Evolutionary conservation across 331 rosid species (phyloP), one percentile per base, ranked within the genome.

Genomic region (Acacia pycnantha): DNA sequence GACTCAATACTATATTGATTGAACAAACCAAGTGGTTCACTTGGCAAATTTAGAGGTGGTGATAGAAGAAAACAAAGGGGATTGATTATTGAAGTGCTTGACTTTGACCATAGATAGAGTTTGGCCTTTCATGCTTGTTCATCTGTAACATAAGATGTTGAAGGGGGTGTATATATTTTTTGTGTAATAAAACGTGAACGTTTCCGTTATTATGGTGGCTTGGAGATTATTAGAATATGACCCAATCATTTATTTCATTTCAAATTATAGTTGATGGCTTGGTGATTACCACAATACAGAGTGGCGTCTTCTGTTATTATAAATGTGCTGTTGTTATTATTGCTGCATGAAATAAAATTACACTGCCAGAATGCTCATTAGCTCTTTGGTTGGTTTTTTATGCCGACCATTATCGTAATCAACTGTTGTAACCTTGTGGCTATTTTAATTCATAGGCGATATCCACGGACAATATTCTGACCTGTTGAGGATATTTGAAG

Each of bases 391-490:
- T 10, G 14, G 48, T 12, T 37, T 69, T 21, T 21, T 69, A 21
- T n/a, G 46, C 5, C n/a, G 74, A 69, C 40, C 51, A n/a, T 69
- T 3, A 7, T 37, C 50, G 0, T 4, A 40, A 10, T 21, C 29
- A 37, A 68, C 24, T 70, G 37, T 43, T 41, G 16, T 22, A 44
- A 70, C 54, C 35, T 22, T 43, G 54, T 43, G 56, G 56, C 37
- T 43, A 24, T 22, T 22, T 44, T 22, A 16, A 22, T 43, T 24
- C 6, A n/a, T 6, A 70, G 75, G 75, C 26, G 75, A 70, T 35
- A 70, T 70, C 31, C 75, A 70, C 14, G 75, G 75, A 70, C 75
- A 43, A 22, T 70, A 70, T 70, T 22, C 75, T 24, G 75, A 70
- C 56, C 37, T 70, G 12, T 44, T 70, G 75, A 70, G 37, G n/a